These are phyloP conservation scores for Candida dubliniensis DNA, from an alignment of 1,139 yeast species.

Conservation along the genomic window DNA sequence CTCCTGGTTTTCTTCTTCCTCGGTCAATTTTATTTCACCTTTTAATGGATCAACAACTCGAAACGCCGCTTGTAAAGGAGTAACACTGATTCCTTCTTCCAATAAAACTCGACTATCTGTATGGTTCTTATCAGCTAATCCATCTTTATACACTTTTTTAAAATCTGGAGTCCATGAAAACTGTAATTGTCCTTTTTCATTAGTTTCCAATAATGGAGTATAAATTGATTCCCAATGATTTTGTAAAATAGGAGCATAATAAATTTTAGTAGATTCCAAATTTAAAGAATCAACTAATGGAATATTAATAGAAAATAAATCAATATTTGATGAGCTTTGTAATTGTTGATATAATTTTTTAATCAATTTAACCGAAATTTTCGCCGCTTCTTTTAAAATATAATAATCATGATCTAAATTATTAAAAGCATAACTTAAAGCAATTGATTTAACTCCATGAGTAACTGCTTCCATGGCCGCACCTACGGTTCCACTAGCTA, in stretches of 20 bases:
- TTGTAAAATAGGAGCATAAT: slow-evolving; percentile 74
- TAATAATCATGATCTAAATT: slow-evolving; percentile 52
- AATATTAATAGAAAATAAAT: slow-evolving; percentile 79
- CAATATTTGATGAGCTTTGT: slow-evolving; percentile 48
- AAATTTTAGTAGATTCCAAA: slow-evolving; percentile 54
- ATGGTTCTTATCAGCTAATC: slow-evolving; percentile 51
- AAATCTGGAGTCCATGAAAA: slow-evolving; percentile 88
- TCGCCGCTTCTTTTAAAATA: slow-evolving; percentile 65
- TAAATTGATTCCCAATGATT: slow-evolving; percentile 76
- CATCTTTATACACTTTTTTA: slow-evolving; percentile 61
- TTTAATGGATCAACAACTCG: slow-evolving; percentile 50
- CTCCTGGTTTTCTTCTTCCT: slow-evolving; percentile 15
- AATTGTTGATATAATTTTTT: slow-evolving; percentile 59
- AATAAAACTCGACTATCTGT: slow-evolving; percentile 57
- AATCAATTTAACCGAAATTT: slow-evolving; percentile 62
- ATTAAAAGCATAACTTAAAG: slow-evolving; percentile 79
- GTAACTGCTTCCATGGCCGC: slow-evolving; percentile 95
- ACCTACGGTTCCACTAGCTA: slow-evolving; percentile 96
- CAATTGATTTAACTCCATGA: slow-evolving; percentile 73
- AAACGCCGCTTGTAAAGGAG: slow-evolving; percentile 81
- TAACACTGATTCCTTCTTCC: slow-evolving; percentile 63
- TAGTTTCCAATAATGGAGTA: slow-evolving; percentile 20
- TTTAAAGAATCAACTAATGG: slow-evolving; percentile 62
- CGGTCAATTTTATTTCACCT: slow-evolving; percentile 54
- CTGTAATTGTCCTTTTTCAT: slow-evolving; percentile 29